Conservation (phyloP, 1,284 basidiomycete species). For the Cryptococcus sp. region DNA sequence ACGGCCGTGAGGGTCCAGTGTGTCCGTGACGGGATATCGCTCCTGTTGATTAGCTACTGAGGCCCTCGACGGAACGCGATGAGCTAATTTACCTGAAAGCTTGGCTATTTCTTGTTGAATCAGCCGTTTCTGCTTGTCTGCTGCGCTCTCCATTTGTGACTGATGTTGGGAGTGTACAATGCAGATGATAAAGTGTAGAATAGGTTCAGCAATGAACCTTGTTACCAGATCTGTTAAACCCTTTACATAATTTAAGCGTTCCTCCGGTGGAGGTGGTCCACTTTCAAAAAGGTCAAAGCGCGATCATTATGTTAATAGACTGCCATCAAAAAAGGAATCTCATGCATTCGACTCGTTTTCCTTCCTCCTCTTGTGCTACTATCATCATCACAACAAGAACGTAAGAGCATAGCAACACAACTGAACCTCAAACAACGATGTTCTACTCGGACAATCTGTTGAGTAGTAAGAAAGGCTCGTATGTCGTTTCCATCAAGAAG, state of each 20-base stretch:
- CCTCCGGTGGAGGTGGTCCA: background rate
- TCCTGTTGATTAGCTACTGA: conserved; percentile 15
- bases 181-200: background rate
- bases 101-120: conserved; percentile 47
- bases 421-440: conserved; percentile 15
- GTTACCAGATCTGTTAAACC: too few species aligned
- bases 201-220: background rate
- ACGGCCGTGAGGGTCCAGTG: conserved; percentile 1
- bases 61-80: too few species aligned
- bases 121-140: conserved; percentile 40
- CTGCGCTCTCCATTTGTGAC: conserved; percentile 10
- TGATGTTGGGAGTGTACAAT: background rate
- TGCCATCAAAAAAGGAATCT: conserved; percentile 1
- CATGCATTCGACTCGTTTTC: background rate
- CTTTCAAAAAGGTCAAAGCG: background rate
- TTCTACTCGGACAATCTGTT: conserved; percentile 41
- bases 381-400: too few species aligned
- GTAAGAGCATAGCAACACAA: too few species aligned
- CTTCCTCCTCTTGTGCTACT: background rate
- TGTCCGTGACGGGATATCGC: conserved; percentile 31
- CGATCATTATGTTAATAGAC: background rate
- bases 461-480: conserved; percentile 39
- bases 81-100: conserved; percentile 34
- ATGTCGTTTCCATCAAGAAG: conserved; percentile 9
- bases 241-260: too few species aligned